Evolutionary conservation across 768 basidiomycete genomes (phyloP), one percentile per base, ranked within the genome.

Genomic region (Leccinum boreale): DNA sequence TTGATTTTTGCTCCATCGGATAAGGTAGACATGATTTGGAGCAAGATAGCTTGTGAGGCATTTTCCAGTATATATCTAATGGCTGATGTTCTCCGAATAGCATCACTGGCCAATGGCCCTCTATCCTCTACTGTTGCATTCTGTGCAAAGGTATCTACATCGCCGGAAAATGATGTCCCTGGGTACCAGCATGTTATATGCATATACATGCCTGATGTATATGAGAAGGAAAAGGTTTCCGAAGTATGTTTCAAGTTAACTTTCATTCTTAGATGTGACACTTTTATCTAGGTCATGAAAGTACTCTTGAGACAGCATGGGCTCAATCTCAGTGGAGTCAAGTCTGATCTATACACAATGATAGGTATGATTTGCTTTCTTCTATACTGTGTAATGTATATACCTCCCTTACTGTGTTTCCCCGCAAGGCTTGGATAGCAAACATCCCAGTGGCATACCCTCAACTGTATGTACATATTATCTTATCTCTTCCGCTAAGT

Each of bases 161-260:
- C 78, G 24, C 80, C 85, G 0, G 69, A 73, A 52, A 70, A 72
- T 47, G 80, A 82, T 50, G 74, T 58, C 15, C 67, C 81, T 19
- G 77, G 81, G 33, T 70, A 82, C 52, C 84, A 83, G 61, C 89
- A 89, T 65, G 70, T 89, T 26, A 81, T 91, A 29, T 89, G 87
- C 63, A 62, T 91, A 15, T 90, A 90, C 63, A 67, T 90, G 19
- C 87, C 89, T 4, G 74, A 91, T 67, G 82, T 89, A 14, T 89
- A 85, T 66, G 81, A 90, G 69, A 85, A 85, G 66, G 75, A 73
- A 31, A 75, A 74, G 42, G 84, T 86, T 4, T 81, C 77, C 8
- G 78, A 82, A 67, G 87, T 85, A 59, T 46, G 71, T 23, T 26
- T 29, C 51, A 39, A 39, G 7, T 39, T 4, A 35, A 23, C 7